Evolutionary conservation across 495 filamentous ascomycete genomes (phyloP).

Genomic region (Chaetomium fimeti): DNA sequence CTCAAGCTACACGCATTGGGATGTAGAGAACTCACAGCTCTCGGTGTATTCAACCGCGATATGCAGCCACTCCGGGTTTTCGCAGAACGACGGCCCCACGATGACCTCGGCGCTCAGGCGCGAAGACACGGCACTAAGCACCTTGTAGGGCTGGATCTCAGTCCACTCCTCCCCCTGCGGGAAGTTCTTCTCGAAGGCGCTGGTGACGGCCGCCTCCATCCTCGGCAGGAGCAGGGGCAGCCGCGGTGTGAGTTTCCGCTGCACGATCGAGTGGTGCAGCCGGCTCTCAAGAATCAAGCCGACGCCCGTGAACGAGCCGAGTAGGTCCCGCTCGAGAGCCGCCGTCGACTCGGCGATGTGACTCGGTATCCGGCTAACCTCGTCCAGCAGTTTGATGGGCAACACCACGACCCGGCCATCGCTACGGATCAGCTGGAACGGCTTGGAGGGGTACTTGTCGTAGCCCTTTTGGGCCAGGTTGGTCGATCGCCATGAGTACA

Average conservation of each 20-base stretch:
- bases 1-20: too few species aligned
- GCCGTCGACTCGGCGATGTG: not conserved
- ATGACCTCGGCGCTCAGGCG: not conserved
- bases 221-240: not conserved
- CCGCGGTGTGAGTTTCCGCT: not conserved
- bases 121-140: not conserved
- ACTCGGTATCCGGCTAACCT: not conserved
- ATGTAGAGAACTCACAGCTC: not conserved
- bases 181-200: not conserved
- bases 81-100: not conserved
- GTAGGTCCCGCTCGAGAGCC: not conserved
- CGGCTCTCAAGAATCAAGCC: not conserved
- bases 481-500: not conserved
- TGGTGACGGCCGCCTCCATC: not conserved
- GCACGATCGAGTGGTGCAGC: not conserved
- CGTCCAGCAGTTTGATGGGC: not conserved
- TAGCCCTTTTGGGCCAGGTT: not conserved
- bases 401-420: not conserved
- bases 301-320: not conserved
- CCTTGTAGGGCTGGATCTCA: not conserved
- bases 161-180: not conserved
- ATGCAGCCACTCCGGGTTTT: not conserved
- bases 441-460: not conserved
- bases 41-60: not conserved
- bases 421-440: not conserved